Evolutionary conservation across 208 protist genomes (phyloP), one percentile per base, ranked within the genome.

Genomic region (Angomonas desouzai): DNA sequence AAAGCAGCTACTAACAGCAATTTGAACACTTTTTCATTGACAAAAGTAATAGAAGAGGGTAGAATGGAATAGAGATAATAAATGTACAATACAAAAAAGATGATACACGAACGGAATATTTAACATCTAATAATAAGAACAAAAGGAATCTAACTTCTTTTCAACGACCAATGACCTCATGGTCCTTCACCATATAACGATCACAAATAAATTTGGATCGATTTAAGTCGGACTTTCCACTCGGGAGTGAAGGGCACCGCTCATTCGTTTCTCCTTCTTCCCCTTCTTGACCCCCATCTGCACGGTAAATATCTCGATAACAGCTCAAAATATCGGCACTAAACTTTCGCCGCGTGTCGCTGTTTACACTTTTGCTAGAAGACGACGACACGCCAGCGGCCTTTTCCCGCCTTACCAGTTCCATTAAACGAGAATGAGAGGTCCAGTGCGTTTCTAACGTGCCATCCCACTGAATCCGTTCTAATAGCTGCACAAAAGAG

Each of bases 131-230:
- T n/a, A n/a, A n/a, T n/a, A n/a, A n/a, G n/a, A n/a, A n/a, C n/a
- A n/a, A n/a, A n/a, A n/a, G n/a, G n/a, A n/a, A n/a, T n/a, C 81
- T 79, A 23, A 79, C 64, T 65, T 94, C 79, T 43, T 85, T 23
- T 4, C 0, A 23, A 29, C 16, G 27, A 40, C 4, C 16, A 59
- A 1, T 71, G n/a, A 65, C 55, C 61, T 91, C 83, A 30, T 97
- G 88, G 4, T 81, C 74, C 62, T 40, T 40, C 13, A 40, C 36
- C 36, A 40, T 40, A 13, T 40, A 40, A 13, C 36, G 36, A 40
- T 40, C 36, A 13, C 36, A 40, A 6, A 40, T 13, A 40, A 40
- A 40, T 13, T 6, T 13, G 13, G 36, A 40, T 40, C 36, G 36
- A 13, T 6, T 40, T 18, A 18, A 40, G 9, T 40, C 36, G 6